Evolutionary conservation across 1,284 basidiomycete genomes (phyloP).

Genomic region (Wolfiporia cocos): DNA sequence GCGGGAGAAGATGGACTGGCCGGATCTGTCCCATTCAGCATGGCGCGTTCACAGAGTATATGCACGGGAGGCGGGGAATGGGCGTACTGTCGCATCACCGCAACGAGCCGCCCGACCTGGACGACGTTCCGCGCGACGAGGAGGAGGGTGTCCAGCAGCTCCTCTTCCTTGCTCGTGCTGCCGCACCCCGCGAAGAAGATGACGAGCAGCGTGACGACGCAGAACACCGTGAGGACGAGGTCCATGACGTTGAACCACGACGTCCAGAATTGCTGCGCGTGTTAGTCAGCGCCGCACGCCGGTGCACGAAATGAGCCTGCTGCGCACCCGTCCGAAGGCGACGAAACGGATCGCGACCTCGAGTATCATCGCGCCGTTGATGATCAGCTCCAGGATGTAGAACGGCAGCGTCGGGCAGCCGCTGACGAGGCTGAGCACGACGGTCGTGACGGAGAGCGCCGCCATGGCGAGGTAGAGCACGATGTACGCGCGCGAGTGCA

Average conservation of each 20-base stretch:
- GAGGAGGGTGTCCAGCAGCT: conserved; percentile 84
- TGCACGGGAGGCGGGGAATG: no score
- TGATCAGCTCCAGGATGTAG: conserved; percentile 86
- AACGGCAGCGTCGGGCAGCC: conserved; percentile 78
- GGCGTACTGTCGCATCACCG: conserved; percentile 87
- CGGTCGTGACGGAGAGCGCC: conserved; percentile 82
- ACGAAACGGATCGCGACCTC: conserved; percentile 87
- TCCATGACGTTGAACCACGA: conserved; percentile 89
- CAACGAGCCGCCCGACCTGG: conserved; percentile 84
- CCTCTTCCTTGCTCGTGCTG: conserved; percentile 78
- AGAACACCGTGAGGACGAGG: conserved; percentile 80
- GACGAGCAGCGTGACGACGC: conserved; percentile 79
- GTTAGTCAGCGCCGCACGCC: background rate
- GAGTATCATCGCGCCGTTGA: conserved; percentile 89
- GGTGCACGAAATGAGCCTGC: background rate
- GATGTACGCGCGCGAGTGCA: conserved; percentile 77
- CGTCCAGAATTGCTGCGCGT: conserved; percentile 87
- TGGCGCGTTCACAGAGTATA: conserved; percentile 2
- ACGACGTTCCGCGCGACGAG: conserved; percentile 87
- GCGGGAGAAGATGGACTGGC: conserved; percentile 88
- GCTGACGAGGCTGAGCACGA: conserved; percentile 79
- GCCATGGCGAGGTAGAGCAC: conserved; percentile 89
- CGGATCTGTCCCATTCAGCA: conserved; percentile 53
- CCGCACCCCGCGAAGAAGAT: conserved; percentile 81
- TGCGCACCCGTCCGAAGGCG: conserved; percentile 81